Evolutionary conservation across 257 asterid species (phyloP).

Genomic region (Marsdenia floribunda): DNA sequence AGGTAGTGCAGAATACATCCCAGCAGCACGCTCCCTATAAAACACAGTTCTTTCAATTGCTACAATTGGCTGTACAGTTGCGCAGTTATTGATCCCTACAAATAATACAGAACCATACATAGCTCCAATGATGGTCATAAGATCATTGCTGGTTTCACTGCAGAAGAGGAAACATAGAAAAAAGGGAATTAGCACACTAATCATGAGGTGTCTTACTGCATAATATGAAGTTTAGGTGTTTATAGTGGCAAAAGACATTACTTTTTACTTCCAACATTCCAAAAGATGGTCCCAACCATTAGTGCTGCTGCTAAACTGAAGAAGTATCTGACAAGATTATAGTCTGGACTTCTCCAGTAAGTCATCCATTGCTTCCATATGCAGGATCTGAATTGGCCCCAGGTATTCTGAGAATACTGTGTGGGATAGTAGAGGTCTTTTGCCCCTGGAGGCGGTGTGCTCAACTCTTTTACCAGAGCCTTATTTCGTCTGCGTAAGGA

Average conservation of each 20-base stretch:
- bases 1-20: slow-evolving; percentile 83
- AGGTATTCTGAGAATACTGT: slow-evolving; percentile 50
- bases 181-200: slow-evolving; percentile 11
- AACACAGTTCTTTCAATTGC: slow-evolving; percentile 68
- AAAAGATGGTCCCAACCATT: slow-evolving; percentile 67
- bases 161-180: slow-evolving; percentile 8
- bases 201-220: neutral
- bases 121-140: slow-evolving; percentile 64
- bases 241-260: slow-evolving; percentile 9
- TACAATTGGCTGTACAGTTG: slow-evolving; percentile 74
- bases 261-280: slow-evolving; percentile 66
- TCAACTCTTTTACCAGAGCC: slow-evolving; percentile 52
- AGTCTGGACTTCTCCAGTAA: slow-evolving; percentile 89
- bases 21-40: slow-evolving; percentile 70
- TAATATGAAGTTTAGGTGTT: neutral
- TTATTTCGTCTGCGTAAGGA: slow-evolving; percentile 47
- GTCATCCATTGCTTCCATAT: slow-evolving; percentile 87
- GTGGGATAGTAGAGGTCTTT: slow-evolving; percentile 58
- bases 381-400: slow-evolving; percentile 60
- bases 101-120: slow-evolving; percentile 67
- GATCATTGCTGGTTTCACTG: slow-evolving; percentile 51
- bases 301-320: slow-evolving; percentile 69
- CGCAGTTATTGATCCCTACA: slow-evolving; percentile 68
- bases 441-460: slow-evolving; percentile 53
- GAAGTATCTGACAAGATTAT: slow-evolving; percentile 72